Base-by-base conservation (phyloP, 495 filamentous ascomycete genomes). In the Lophiostoma macrostomum region DNA sequence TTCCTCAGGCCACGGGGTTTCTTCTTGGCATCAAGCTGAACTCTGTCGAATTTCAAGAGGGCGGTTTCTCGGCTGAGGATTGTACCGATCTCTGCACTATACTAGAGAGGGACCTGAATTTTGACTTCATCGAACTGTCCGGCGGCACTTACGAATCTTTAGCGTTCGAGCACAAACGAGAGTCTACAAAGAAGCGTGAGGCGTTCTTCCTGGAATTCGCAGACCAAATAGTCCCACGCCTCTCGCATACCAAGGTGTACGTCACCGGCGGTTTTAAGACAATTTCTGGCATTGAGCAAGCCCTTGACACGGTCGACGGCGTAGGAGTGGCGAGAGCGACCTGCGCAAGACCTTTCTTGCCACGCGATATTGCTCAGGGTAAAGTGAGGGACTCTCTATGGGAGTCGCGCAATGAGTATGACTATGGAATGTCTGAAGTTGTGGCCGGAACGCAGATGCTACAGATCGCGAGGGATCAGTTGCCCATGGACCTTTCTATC, bases 61-160 rank as follows among this genome's bases (percentile, higher is more conserved):
- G n/a, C n/a, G n/a, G n/a, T n/a, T n/a, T n/a, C n/a, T n/a, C n/a
- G n/a, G n/a, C n/a, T n/a, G n/a, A n/a, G n/a, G n/a, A n/a, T n/a
- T n/a, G n/a, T 20, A 38, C 40, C 50, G 72, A 73, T 64, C 71
- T 70, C 64, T 67, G 63, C 4, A 57, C 69, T 6, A 71, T 67
- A 37, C 61, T 80, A 40, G 71, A 74, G 54, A 74, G 73, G 14
- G 73, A 69, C 29, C 70, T 84, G 2, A 76, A 78, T 0, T 70
- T 84, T 11, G 80, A 85, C 66, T 84, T 84, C 63, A 60, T 85
- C 36, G 80, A 86, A 61, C 74, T 86, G 50, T 77, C 73, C 31
- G 82, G 82, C 14, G 80, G 81, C 0, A 70, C 63, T 5, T 83
- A 78, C 61, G 79, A 83, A 56, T 69, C 83, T 54, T 46, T 53